phyloP scores from a whole-genome alignment of 2,329 filamentous ascomycete genomes.

The Paraphaeosphaeria minitans region DNA sequence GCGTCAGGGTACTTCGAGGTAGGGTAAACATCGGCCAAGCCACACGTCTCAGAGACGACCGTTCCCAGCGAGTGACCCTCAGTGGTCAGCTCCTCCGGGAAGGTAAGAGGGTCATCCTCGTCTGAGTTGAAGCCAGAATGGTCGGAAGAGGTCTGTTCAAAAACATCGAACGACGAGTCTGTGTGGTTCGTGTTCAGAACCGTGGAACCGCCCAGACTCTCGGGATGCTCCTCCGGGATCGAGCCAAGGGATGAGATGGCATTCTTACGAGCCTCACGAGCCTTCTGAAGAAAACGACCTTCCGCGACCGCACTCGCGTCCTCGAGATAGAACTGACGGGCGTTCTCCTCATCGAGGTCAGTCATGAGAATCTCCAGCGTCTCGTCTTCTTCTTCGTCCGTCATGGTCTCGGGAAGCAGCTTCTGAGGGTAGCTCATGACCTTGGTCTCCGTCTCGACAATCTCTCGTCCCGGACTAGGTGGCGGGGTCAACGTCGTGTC shows the following conservation, averaged over 20 bases:
- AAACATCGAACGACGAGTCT: conserved; percentile 75
- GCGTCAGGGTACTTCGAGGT: conserved; percentile 87
- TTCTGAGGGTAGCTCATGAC: conserved; percentile 64
- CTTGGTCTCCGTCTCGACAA: conserved; percentile 62
- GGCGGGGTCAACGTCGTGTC: conserved; percentile 80
- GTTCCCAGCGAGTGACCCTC: conserved; percentile 94
- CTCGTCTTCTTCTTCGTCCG: conserved; percentile 69
- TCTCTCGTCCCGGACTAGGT: conserved; percentile 67
- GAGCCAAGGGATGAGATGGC: conserved; percentile 65
- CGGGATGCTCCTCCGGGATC: conserved; percentile 58
- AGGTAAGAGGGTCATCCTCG: conserved; percentile 57
- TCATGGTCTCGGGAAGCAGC: conserved; percentile 50
- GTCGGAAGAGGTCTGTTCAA: conserved; percentile 73
- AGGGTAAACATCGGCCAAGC: conserved; percentile 87
- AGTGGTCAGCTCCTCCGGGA: conserved; percentile 79
- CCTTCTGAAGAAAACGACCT: conserved; percentile 73
- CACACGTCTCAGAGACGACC: conserved; percentile 87
- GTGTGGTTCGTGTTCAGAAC: conserved; percentile 46
- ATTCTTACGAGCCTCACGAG: conserved; percentile 65
- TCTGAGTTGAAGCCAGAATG: conserved; percentile 63
- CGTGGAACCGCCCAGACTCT: conserved; percentile 43
- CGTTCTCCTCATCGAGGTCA: conserved; percentile 68
- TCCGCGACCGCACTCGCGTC: conserved; percentile 90
- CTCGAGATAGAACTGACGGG: conserved; percentile 72
- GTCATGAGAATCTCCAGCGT: conserved; percentile 74